A percentile compares a stretch with the other conserved stretches of the same genome.
phyloP scores from a whole-genome alignment of 2,329 filamentous ascomycete species.

The Neonectria coccinea region DNA sequence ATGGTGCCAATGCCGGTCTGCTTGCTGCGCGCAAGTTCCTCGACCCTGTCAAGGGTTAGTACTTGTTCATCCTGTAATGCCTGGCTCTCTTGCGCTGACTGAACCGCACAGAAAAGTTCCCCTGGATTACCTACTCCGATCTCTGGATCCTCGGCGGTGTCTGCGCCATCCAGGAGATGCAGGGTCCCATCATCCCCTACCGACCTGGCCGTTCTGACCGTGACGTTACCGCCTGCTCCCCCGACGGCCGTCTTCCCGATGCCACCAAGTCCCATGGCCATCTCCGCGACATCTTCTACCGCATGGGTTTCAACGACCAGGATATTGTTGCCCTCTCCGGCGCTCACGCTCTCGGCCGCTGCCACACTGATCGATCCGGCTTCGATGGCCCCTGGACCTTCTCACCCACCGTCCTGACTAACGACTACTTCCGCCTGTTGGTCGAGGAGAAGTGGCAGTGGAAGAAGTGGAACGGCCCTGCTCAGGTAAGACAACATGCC shows the following conservation, averaged over 20 bases:
- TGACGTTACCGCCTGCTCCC: slow-evolving; percentile 87
- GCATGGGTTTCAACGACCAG: slow-evolving; percentile 98
- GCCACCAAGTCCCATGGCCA: slow-evolving; percentile 82
- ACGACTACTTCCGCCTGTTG: slow-evolving; percentile 93
- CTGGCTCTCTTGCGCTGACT: slow-evolving; percentile 21
- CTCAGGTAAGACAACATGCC: slow-evolving; percentile 62
- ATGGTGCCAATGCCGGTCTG: slow-evolving; percentile 94
- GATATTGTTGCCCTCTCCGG: slow-evolving; percentile 93
- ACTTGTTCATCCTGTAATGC: background rate
- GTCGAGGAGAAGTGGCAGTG: slow-evolving; percentile 92
- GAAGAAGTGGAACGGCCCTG: slow-evolving; percentile 91
- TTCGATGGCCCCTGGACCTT: slow-evolving; percentile 93
- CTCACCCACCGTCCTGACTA: slow-evolving; percentile 90
- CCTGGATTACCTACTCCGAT: slow-evolving; percentile 97
- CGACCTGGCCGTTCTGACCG: slow-evolving; percentile 85
- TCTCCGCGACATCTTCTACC: slow-evolving; percentile 90
- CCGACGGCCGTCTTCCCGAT: slow-evolving; percentile 89
- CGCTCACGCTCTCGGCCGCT: slow-evolving; percentile 89
- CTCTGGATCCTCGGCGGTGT: slow-evolving; percentile 94
- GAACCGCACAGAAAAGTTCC: slow-evolving; percentile 70
- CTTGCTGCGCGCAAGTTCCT: slow-evolving; percentile 90
- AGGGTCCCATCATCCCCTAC: slow-evolving; percentile 88
- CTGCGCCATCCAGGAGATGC: slow-evolving; percentile 92
- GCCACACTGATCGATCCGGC: slow-evolving; percentile 89
- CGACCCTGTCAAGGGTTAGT: slow-evolving; percentile 85